Evolutionary conservation across 2,329 filamentous ascomycete genomes (phyloP).

Genomic region (Cercospora beticola): DNA sequence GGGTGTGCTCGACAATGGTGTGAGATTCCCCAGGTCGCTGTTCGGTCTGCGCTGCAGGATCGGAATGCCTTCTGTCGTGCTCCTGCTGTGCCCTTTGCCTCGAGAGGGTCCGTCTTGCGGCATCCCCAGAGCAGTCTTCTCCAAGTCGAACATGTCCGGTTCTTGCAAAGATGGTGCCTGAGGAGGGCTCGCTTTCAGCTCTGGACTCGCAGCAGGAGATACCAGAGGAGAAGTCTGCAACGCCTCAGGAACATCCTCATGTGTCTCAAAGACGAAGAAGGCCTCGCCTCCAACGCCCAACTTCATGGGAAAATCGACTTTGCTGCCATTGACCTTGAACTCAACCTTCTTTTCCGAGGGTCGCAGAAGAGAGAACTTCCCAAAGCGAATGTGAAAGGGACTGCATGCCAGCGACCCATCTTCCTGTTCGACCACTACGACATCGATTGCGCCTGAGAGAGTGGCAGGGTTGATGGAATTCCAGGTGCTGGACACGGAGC

Average conservation of each 20-base stretch:
- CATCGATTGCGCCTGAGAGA: slow-evolving; percentile 95
- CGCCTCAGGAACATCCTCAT: slow-evolving; percentile 84
- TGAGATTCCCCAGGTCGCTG: slow-evolving; percentile 49
- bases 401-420: slow-evolving; percentile 87
- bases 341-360: slow-evolving; percentile 99
- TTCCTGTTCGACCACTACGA: slow-evolving; percentile 95
- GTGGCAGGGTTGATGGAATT: slow-evolving; percentile 99
- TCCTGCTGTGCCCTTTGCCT: slow-evolving; percentile 28
- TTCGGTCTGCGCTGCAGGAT: slow-evolving; percentile 39
- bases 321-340: slow-evolving; percentile 88
- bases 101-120: slow-evolving; percentile 5
- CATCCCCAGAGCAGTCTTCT: slow-evolving; percentile 38
- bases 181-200: slow-evolving; percentile 53
- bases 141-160: slow-evolving; percentile 68
- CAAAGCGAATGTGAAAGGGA: slow-evolving; percentile 97
- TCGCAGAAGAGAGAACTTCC: slow-evolving; percentile 93
- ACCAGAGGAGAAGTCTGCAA: slow-evolving; percentile 93
- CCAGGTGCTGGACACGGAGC: slow-evolving; percentile 97
- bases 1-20: slow-evolving; percentile 24
- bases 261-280: slow-evolving; percentile 98
- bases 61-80: slow-evolving; percentile 31
- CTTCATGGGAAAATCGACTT: slow-evolving; percentile 97
- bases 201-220: slow-evolving; percentile 83
- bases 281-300: slow-evolving; percentile 95
- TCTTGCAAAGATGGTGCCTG: slow-evolving; percentile 57